Base-by-base conservation (phyloP, 768 basidiomycete genomes). In the Pulveroboletus sp. region DNA sequence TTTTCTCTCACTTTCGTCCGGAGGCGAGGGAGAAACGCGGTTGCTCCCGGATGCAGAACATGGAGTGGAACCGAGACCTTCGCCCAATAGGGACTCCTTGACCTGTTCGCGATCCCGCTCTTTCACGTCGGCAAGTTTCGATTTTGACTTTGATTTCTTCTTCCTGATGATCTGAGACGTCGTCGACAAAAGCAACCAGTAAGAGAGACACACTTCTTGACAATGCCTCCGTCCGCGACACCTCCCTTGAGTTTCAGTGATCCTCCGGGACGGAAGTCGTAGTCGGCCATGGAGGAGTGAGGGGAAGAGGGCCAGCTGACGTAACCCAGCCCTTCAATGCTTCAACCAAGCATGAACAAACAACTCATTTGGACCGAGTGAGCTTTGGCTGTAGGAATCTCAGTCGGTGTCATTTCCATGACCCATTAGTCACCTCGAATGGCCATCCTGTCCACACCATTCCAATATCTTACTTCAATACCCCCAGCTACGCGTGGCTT, bases 181-280 rank as follows among this genome's bases (percentile, higher is more conserved):
- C 27, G 54, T 39, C 40, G 13, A 30, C 13, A 17, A 35, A 8
- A 3, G 0, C 2, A 8, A 55, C 35, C 18, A 52, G 26, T 50
- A 31, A 50, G 31, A 38, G 13, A 49, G 3, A 67, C 81, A 56
- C 57, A 90, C 91, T 92, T 93, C 70, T 93, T 93, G 40, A 83
- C 82, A 49, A 86, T 77, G 4, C 88, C 86, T 49, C 87, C 89
- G 57, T 88, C 89, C 26, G 75, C 74, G 31, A 85, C 84, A 32
- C 79, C 82, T n/a, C 87, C 82, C 73, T 93, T 94, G 63, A 94
- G 78, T 69, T 92, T 94, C 66, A 94, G 86, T 57, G 89, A 83
- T 64, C 92, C 91, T 42, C 89, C 87, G 48, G 89, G 84, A 66
- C 83, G 83, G 70, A 87, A 76, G 72, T 87, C 82, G 70, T 94